Evolutionary conservation across 2,329 filamentous ascomycete species (phyloP).

Genomic region (Microdochium trichocladiopsis): DNA sequence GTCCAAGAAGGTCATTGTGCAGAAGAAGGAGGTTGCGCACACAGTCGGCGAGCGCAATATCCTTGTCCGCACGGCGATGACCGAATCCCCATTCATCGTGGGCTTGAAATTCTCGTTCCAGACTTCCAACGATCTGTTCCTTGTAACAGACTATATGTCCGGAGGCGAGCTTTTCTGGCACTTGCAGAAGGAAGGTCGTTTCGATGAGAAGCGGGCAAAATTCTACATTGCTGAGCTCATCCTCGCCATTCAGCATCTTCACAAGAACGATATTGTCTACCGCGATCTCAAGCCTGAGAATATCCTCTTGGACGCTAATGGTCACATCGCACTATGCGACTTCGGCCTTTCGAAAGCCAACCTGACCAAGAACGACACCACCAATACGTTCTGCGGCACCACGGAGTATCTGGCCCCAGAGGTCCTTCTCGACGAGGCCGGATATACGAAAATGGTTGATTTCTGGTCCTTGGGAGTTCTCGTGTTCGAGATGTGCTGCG

Average conservation of each 20-base stretch:
- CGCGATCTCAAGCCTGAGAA: slow-evolving; percentile 97
- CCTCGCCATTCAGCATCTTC: slow-evolving; percentile 86
- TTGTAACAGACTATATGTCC: slow-evolving; percentile 99
- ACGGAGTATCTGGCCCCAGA: slow-evolving; percentile 97
- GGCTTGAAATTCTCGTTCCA: slow-evolving; percentile 98
- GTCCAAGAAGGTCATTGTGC: slow-evolving; percentile 98
- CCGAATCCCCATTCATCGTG: slow-evolving; percentile 95
- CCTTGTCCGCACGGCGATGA: slow-evolving; percentile 88
- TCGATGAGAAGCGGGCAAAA: slow-evolving; percentile 89
- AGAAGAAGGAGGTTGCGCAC: slow-evolving; percentile 98
- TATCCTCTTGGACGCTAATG: slow-evolving; percentile 92
- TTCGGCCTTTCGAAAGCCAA: slow-evolving; percentile 98
- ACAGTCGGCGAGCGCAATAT: slow-evolving; percentile 97
- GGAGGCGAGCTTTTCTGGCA: slow-evolving; percentile 98
- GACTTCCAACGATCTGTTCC: slow-evolving; percentile 89
- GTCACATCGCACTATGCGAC: slow-evolving; percentile 95
- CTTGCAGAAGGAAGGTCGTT: slow-evolving; percentile 91
- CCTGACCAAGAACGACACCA: slow-evolving; percentile 92
- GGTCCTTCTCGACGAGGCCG: slow-evolving; percentile 89
- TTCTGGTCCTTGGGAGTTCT: slow-evolving; percentile 98
- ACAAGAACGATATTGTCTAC: slow-evolving; percentile 96
- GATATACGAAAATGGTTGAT: slow-evolving; percentile 99
- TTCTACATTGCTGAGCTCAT: slow-evolving; percentile 99
- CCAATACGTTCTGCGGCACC: slow-evolving; percentile 97
- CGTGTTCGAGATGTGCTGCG: slow-evolving; percentile 99